phyloP scores from a whole-genome alignment of 495 filamentous ascomycete genomes.

The Neurospora sp. region DNA sequence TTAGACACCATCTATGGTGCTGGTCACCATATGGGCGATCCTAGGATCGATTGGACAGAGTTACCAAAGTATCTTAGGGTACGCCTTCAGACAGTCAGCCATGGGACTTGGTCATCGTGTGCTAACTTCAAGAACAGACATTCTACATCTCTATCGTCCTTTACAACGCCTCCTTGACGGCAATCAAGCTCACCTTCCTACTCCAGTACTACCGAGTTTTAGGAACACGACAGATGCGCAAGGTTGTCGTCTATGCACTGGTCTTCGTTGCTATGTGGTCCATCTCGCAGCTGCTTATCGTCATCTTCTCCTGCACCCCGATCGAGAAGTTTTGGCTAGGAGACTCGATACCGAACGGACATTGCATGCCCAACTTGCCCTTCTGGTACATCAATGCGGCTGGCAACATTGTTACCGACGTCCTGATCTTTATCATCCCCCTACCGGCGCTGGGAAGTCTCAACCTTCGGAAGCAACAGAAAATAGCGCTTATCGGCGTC shows the following conservation, averaged over 20 bases:
- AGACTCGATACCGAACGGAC: constrained; percentile 8
- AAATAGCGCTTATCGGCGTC: constrained; percentile 17
- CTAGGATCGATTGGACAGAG: constrained; percentile 1
- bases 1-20: constrained; percentile 18
- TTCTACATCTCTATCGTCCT: constrained; percentile 36
- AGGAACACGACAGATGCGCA: constrained; percentile 18
- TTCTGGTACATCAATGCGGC: constrained; percentile 41
- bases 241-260: constrained; percentile 16
- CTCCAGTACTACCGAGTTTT: constrained; percentile 34
- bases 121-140: constrained; percentile 11
- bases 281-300: constrained; percentile 29
- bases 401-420: constrained; percentile 43
- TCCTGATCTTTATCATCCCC: constrained; percentile 41
- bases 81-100: not conserved
- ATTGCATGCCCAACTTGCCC: constrained; percentile 33
- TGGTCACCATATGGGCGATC: constrained; percentile 9
- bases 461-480: constrained; percentile 17
- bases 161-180: constrained; percentile 31
- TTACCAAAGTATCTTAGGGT: constrained; percentile 17
- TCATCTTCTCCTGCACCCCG: constrained; percentile 28
- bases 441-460: constrained; percentile 29
- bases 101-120: not conserved
- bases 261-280: constrained; percentile 27
- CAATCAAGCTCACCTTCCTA: constrained; percentile 33
- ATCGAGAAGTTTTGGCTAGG: constrained; percentile 31